Evolutionary conservation across 2,329 filamentous ascomycete species (phyloP), one percentile per base, ranked within the genome.

Genomic region (Apiospora aurea): DNA sequence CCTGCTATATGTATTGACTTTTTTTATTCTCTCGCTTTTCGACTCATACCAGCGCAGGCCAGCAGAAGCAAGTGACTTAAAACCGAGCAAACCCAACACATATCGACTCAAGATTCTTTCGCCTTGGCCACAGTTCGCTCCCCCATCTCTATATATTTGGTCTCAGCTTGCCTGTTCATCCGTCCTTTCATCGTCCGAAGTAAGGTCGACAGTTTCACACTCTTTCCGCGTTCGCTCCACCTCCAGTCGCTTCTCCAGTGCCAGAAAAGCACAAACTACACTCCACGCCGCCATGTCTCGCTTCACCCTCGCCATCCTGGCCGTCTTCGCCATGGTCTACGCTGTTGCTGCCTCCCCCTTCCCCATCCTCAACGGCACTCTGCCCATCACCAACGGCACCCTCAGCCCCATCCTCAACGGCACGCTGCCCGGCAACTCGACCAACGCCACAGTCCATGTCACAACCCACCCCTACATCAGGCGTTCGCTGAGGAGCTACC

Each of bases 281-380:
- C 43, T 21, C 10, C 34, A 46, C 11, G 21, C 43, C 4, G 14
- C 26, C 67, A 69, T 69, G 67, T 49, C 67, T 69, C 67, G 67
- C 47, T 49, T 69, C 67, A 47, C 44, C 26, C 44, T 69, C 47
- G 34, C 67, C 67, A 69, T 69, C 44, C 44, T 69, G 67, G 67
- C 67, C 44, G 47, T 69, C 67, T 69, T 69, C 43, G 67, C 67
- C 67, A 69, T 69, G 67, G 26, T 69, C 44, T 69, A 49, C 44
- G 47, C 44, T n/a, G 67, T 26, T 14, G 67, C 46, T 7, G 67
- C 67, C 67, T 49, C 57, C 10, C 57, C 57, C 57, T 64, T 69
- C 67, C 67, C 67, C 10, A 16, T 49, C 26, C 11, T 49, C 44
- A 69, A 69, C 44, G 67, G 67, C 44, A 69, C 44, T 14, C 44